Base-by-base conservation (phyloP, 768 basidiomycete genomes). In the Pleurotus sapidus region DNA sequence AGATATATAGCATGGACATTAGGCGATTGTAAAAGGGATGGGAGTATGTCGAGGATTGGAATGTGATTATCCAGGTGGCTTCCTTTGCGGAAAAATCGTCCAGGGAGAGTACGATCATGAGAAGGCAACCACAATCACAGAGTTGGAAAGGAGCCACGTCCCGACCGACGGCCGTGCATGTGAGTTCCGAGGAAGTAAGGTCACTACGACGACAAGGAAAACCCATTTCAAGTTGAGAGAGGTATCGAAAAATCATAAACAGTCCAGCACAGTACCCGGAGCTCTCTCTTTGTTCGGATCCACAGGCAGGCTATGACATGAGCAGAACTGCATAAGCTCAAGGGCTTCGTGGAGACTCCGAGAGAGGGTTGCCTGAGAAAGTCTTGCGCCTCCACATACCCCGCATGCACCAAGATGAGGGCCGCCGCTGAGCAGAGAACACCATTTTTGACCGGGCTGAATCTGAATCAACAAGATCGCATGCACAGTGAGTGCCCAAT, bases 141-240 rank as follows among this genome's bases (percentile, higher is more conserved):
- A 12, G 12, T 6, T 6, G 6, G 42, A 43, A 43, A 15, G 11
- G 51, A 12, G 18, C 14, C 27, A 38, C 18, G 34, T 17, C 34
- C n/a, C 15, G 37, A 18, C 18, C 38, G 12, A 9, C 17, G 17
- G 4, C 20, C 38, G 38, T 18, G 38, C 51, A 53, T 53, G 51
- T 40, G 51, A 53, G 24, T 12, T 27, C n/a, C 24, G 27, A n/a
- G 27, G 25, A 14, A 49, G 18, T 25, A 49, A 34, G 23, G 37
- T 49, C 49, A 49, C 49, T 37, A 34, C 49, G 49, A 49, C 25
- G 49, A 49, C 49, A 34, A n/a, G 23, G 12, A 30, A 27, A 49
- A 27, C 9, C 49, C 47, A 49, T 49, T 24, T 25, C 23, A 49
- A 49, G 1, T 15, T 12, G 42, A 43, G 42, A 43, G 0, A n/a